phyloP scores from a whole-genome alignment of 202 grass and related monocot species.

The Zoysia matrella region DNA sequence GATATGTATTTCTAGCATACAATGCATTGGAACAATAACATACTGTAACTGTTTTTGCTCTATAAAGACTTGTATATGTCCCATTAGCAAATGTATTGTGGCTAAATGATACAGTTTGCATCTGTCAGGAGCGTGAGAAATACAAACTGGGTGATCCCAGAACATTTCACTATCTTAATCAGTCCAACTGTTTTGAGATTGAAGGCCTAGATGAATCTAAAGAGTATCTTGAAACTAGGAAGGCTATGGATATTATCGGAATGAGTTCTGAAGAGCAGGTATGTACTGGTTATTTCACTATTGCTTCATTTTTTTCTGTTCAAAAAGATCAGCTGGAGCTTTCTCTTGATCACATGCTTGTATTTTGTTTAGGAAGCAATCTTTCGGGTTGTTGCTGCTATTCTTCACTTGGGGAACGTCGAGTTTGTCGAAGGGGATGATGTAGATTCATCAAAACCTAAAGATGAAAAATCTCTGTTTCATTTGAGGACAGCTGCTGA shows the following conservation, averaged over 20 bases:
- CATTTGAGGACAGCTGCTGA: conserved; percentile 86
- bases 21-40: background rate
- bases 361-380: conserved; percentile 89
- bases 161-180: conserved; percentile 98
- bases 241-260: conserved; percentile 96
- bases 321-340: conserved; percentile 17
- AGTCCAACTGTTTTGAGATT: conserved; percentile 89
- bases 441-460: conserved; percentile 84
- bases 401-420: conserved; percentile 95
- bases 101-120: conserved; percentile 31
- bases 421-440: conserved; percentile 88
- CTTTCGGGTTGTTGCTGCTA: conserved; percentile 89
- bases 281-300: conserved; percentile 33
- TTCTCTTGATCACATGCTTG: conserved; percentile 32
- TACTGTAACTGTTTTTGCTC: background rate
- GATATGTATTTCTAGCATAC: background rate
- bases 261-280: conserved; percentile 93
- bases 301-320: conserved; percentile 1
- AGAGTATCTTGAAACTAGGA: conserved; percentile 97
- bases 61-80: background rate
- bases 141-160: conserved; percentile 83
- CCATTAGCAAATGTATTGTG: conserved; percentile 4
- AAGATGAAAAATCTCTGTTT: conserved; percentile 92
- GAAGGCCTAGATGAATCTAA: conserved; percentile 92
- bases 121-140: conserved; percentile 74